These are phyloP conservation scores for Exobasidium rhododendri DNA, from an alignment of 1,284 basidiomycete species.

Conservation along the genomic window DNA sequence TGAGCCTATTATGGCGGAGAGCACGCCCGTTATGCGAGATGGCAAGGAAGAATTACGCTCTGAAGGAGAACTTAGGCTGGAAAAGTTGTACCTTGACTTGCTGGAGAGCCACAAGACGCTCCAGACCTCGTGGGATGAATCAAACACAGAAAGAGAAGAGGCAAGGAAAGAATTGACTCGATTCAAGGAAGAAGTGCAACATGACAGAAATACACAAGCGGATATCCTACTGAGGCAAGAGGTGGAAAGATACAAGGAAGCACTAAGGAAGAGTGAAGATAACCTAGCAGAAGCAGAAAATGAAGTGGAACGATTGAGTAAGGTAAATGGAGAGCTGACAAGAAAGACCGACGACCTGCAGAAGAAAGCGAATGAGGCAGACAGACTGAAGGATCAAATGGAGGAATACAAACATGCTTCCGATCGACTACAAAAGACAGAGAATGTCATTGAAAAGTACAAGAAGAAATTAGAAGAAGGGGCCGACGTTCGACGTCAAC, in stretches of 20 bases:
- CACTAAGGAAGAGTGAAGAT: conserved; percentile 41
- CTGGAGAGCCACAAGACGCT: conserved; percentile 72
- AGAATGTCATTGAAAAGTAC: conserved; percentile 97
- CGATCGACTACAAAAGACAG: conserved; percentile 84
- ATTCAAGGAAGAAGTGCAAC: conserved; percentile 32
- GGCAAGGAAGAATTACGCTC: not conserved
- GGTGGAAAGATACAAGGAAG: conserved; percentile 38
- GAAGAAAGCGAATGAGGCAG: conserved; percentile 70
- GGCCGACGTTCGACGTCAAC: conserved; percentile 76
- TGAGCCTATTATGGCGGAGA: not conserved
- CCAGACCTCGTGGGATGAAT: conserved; percentile 63
- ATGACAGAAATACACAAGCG: conserved; percentile 28
- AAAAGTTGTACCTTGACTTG: conserved; percentile 71
- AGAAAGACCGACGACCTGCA: conserved; percentile 72
- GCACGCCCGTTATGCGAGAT: no score
- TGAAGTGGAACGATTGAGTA: conserved; percentile 34
- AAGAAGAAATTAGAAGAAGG: conserved; percentile 96
- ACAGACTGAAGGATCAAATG: conserved; percentile 80
- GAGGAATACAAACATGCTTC: conserved; percentile 78
- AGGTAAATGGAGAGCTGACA: conserved; percentile 22
- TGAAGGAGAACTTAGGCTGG: conserved; percentile 55
- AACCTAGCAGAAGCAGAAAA: conserved; percentile 38
- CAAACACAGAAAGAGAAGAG: conserved; percentile 29
- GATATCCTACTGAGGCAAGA: conserved; percentile 39
- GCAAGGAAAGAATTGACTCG: conserved; percentile 23